These are phyloP conservation scores for Aegilops sharonensis DNA, from an alignment of 176 grass and related monocot species.

Conservation along the genomic window DNA sequence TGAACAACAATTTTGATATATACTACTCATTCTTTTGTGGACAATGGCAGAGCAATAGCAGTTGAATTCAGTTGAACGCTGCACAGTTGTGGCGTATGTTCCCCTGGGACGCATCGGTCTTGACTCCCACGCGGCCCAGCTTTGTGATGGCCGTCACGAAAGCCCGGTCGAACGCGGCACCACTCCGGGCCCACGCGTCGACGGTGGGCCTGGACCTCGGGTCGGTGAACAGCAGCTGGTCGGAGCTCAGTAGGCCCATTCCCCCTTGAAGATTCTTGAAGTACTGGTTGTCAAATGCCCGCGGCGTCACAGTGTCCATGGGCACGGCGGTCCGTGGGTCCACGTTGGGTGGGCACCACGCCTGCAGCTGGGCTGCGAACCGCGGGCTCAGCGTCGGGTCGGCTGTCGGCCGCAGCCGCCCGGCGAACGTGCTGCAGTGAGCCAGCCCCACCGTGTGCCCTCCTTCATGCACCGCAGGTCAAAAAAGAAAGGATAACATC, in stretches of 20 bases:
- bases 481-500: background rate
- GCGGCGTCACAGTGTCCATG: conserved; percentile 47
- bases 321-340: conserved; percentile 57
- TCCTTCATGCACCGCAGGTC: background rate
- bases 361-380: conserved; percentile 44
- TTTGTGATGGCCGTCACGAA: conserved; percentile 47
- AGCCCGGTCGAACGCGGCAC: conserved; percentile 41
- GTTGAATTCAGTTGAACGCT: conserved; percentile 41
- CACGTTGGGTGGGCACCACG: conserved; percentile 50
- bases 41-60: background rate
- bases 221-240: conserved; percentile 69
- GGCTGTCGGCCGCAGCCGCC: conserved; percentile 22
- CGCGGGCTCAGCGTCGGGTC: conserved; percentile 47
- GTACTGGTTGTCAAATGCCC: conserved; percentile 76
- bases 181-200: conserved; percentile 46
- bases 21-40: no score
- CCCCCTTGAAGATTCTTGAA: conserved; percentile 69
- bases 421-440: conserved; percentile 53
- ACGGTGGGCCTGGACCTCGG: conserved; percentile 47
- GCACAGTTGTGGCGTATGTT: conserved; percentile 67
- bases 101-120: conserved; percentile 41
- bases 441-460: conserved; percentile 70
- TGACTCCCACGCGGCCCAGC: conserved; percentile 70
- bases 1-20: background rate
- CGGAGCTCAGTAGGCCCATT: conserved; percentile 57